Evolutionary conservation across 768 basidiomycete genomes (phyloP), one percentile per base, ranked within the genome.

Genomic region (Podaxis sp.): DNA sequence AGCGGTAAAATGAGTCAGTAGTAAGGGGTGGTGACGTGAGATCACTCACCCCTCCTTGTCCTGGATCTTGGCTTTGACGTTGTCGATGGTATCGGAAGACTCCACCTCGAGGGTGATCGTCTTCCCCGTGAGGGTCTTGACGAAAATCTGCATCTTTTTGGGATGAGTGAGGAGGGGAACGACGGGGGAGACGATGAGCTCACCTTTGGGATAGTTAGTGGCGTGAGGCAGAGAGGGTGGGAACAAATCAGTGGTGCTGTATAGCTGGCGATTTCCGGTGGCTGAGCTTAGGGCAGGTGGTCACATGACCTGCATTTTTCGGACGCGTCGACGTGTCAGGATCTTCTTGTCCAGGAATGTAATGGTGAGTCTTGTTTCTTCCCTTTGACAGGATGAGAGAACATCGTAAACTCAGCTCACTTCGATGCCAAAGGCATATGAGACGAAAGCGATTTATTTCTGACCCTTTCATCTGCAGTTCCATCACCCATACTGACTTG

Each of bases 31-130:
- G 28, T 19, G 28, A 44, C 19, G 17, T 53, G 58, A 42, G 38
- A 28, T 15, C 13, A 69, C 80, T 57, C 61, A 83, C 83, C 83
- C 83, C 75, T 84, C 81, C 75, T 84, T 83, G 70, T 83, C 82
- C 72, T 84, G 82, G 69, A 84, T 84, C 75, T 83, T 84, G 70
- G 82, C 88, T 82, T 95, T 95, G 75, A 96, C 93, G 74, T 95
- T 95, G 83, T 96, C 94, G 79, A 96, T 94, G 71, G 94, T 95
- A 83, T 96, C 93, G 65, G 90, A 92, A 73, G 93, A 93, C 85
- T 95, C 94, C 77, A 96, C 94, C 89, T 97, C 95, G 65, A 96
- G 91, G 83, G 95, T 96, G 87, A 97, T 97, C 67, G 94, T 96
- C 90, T 96, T 93, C 66, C 91, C 92, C 76, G 93, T 96, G 69